phyloP scores from a whole-genome alignment of 306 rosid species.

The Cyamopsis tetragonoloba region DNA sequence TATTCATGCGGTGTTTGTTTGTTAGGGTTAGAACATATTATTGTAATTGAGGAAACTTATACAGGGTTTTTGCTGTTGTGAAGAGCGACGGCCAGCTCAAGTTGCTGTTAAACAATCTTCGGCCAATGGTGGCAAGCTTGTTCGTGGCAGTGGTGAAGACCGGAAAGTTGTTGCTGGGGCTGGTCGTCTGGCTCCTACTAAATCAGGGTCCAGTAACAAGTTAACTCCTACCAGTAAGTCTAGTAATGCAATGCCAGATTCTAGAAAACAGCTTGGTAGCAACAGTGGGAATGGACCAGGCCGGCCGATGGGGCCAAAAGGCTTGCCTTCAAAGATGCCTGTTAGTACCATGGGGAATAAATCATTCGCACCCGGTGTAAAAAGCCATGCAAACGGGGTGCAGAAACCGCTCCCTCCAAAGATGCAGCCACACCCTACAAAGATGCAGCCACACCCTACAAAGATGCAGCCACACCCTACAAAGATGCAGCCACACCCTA shows the following conservation, averaged over 20 bases:
- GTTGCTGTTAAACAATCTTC: slow-evolving; percentile 41
- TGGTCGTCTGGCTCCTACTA: slow-evolving; percentile 48
- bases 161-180: slow-evolving; percentile 38
- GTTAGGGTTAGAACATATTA: slow-evolving; percentile 33
- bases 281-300: slow-evolving; percentile 57
- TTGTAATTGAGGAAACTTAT: slow-evolving; percentile 53
- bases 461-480: background rate
- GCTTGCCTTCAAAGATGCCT: slow-evolving; percentile 44
- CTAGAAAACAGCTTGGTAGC: slow-evolving; percentile 61
- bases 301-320: slow-evolving; percentile 57
- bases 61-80: slow-evolving; percentile 57
- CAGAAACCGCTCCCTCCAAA: slow-evolving; percentile 45
- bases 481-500: too few relatives aligned
- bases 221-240: slow-evolving; percentile 45
- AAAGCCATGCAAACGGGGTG: slow-evolving; percentile 34
- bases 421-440: background rate
- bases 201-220: slow-evolving; percentile 41
- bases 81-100: slow-evolving; percentile 60
- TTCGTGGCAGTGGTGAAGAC: slow-evolving; percentile 36
- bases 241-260: slow-evolving; percentile 34
- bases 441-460: too few relatives aligned
- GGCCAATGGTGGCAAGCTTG: slow-evolving; percentile 38
- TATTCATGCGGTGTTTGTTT: slow-evolving; percentile 22
- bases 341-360: slow-evolving; percentile 43
- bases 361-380: slow-evolving; percentile 37